Conservation (phyloP, 345 rosid genomes). For the Eucalyptus globulus region DNA sequence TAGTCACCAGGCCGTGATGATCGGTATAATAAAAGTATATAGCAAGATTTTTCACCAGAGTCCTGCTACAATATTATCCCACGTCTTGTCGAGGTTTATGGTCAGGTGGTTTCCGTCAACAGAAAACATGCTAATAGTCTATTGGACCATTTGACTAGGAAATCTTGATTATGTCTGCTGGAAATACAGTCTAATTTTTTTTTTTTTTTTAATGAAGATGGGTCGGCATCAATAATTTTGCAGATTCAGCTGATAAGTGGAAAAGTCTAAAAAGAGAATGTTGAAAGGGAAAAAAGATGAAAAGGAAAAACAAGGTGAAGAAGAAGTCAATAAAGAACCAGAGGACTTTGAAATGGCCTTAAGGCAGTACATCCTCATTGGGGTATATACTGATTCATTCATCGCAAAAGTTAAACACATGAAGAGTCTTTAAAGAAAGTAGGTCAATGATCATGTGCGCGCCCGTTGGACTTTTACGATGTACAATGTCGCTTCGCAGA, state of each 20-base stretch:
- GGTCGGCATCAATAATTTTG: neutral
- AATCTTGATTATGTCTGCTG: neutral
- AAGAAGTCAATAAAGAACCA: neutral
- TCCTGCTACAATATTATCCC: neutral
- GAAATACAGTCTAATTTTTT: neutral
- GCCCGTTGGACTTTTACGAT: neutral
- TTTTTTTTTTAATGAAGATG: neutral
- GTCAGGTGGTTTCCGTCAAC: neutral
- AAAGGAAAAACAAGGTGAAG: neutral
- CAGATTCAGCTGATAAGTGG: neutral
- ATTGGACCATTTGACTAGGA: neutral
- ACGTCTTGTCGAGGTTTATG: neutral
- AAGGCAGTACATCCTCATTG: neutral
- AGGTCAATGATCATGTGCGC: neutral
- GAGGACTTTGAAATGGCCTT: neutral
- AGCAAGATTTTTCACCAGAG: neutral
- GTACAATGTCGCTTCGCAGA: neutral
- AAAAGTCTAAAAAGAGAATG: neutral
- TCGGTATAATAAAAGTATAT: neutral
- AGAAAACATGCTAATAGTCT: neutral
- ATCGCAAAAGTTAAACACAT: neutral
- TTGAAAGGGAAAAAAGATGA: neutral
- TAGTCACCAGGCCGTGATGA: neutral
- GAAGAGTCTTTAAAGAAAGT: neutral
- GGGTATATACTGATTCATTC: neutral